Conservation (phyloP, 106 monocot species). For the Dendrobium nobile region DNA sequence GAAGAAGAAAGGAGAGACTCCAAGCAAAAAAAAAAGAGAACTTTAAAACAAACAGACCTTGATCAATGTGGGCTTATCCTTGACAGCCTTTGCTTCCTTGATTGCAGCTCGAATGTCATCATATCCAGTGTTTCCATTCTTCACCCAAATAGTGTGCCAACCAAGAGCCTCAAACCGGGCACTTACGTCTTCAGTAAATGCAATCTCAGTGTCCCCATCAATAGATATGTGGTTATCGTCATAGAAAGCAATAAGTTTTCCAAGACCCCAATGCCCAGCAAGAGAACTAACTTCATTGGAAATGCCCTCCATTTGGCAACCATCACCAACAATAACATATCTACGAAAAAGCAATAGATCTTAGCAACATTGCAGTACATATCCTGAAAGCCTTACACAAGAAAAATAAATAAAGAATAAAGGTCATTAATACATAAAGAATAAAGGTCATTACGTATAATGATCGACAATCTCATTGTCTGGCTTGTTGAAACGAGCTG, state of each 20-base stretch:
- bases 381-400: too few species aligned
- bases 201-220: conserved; percentile 96
- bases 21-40: neutral
- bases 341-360: conserved; percentile 14
- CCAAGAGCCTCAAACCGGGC: conserved; percentile 92
- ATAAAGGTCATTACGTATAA: conserved; percentile 42
- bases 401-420: neutral
- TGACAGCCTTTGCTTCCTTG: conserved; percentile 61
- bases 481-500: conserved; percentile 74
- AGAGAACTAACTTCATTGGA: conserved; percentile 80
- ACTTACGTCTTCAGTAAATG: conserved; percentile 88
- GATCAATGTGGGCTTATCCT: conserved; percentile 65
- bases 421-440: neutral
- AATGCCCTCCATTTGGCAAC: conserved; percentile 73
- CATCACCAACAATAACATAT: conserved; percentile 64
- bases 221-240: conserved; percentile 98
- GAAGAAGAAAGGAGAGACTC: too few species aligned
- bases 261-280: conserved; percentile 93
- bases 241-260: conserved; percentile 91
- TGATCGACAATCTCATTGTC: conserved; percentile 66
- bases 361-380: neutral
- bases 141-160: conserved; percentile 99
- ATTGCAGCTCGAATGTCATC: conserved; percentile 67
- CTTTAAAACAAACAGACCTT: conserved; percentile 26
- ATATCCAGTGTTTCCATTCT: conserved; percentile 80